phyloP scores from a whole-genome alignment of 495 filamentous ascomycete species.

The Usnea hakonensis region DNA sequence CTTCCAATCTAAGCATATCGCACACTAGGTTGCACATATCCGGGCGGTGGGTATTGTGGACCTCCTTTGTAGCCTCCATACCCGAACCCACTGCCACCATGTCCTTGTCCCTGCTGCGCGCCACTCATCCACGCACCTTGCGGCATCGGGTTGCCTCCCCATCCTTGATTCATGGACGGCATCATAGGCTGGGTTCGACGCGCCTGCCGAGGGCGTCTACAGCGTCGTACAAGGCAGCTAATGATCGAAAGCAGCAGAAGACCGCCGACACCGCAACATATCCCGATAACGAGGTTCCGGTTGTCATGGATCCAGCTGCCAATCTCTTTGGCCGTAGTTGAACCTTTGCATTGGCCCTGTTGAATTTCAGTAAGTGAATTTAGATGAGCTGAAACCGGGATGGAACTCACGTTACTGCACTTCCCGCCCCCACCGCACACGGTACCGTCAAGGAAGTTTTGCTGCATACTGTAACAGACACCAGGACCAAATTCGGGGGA shows the following conservation, averaged over 20 bases:
- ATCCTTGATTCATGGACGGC: conserved; percentile 21
- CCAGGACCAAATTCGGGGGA: conserved; percentile 57
- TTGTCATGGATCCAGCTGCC: conserved; percentile 61
- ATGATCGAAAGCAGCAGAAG: conserved; percentile 56
- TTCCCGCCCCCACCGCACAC: conserved; percentile 72
- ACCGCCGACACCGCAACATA: conserved; percentile 57
- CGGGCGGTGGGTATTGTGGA: conserved; percentile 17
- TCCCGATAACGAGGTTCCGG: conserved; percentile 68
- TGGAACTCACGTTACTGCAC: conserved; percentile 53
- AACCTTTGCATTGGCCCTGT: conserved; percentile 58
- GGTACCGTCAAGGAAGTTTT: conserved; percentile 94
- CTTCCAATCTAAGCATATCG: conserved; percentile 28
- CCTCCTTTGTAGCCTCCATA: conserved; percentile 3
- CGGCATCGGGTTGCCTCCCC: conserved; percentile 18
- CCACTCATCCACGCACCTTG: conserved; percentile 15
- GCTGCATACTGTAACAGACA: conserved; percentile 66
- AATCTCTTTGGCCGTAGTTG: conserved; percentile 51
- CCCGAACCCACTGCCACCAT: conserved; percentile 6
- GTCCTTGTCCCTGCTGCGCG: conserved; percentile 8
- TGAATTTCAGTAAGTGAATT: background rate
- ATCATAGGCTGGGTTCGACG: conserved; percentile 12
- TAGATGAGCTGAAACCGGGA: background rate
- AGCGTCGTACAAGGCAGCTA: conserved; percentile 51
- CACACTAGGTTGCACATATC: conserved; percentile 26
- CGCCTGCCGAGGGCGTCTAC: conserved; percentile 37